Conservation (phyloP, 352 stramenopile genomes). For the Globisporangium paroecandrum region DNA sequence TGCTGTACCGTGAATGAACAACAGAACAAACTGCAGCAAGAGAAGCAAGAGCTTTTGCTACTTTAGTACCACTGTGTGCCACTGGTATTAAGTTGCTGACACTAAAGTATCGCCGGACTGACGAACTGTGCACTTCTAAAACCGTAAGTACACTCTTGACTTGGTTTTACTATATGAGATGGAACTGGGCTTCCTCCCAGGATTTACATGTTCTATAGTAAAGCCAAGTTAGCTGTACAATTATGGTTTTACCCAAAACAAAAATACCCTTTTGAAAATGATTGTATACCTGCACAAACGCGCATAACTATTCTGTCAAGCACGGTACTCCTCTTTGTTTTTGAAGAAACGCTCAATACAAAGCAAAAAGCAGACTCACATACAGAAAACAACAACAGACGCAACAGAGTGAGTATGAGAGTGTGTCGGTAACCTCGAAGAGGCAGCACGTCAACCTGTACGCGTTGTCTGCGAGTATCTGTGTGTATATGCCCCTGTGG, state of each 20-base stretch:
- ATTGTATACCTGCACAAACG: not conserved
- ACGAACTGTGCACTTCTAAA: too few species aligned
- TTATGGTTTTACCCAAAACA: too few species aligned
- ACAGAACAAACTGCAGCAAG: not conserved
- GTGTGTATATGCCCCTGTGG: not conserved
- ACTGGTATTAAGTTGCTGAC: not conserved
- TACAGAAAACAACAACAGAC: not conserved
- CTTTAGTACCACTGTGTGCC: not conserved
- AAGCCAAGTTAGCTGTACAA: too few species aligned
- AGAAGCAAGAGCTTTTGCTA: not conserved
- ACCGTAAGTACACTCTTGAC: too few species aligned
- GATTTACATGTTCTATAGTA: too few species aligned
- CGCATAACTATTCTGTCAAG: not conserved
- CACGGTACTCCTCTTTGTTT: not conserved
- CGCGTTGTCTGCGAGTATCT: not conserved
- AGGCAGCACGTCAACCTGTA: not conserved
- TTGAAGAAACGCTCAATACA: not conserved
- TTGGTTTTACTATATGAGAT: too few species aligned
- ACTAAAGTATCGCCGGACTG: not conserved
- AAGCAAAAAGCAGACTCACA: not conserved
- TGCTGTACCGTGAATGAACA: not conserved
- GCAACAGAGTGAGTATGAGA: not conserved
- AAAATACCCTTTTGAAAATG: too few species aligned
- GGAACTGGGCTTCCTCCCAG: too few species aligned
- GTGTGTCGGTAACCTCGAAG: not conserved